Evolutionary conservation across 495 filamentous ascomycete genomes (phyloP).

Genomic region (Neurospora terricola): DNA sequence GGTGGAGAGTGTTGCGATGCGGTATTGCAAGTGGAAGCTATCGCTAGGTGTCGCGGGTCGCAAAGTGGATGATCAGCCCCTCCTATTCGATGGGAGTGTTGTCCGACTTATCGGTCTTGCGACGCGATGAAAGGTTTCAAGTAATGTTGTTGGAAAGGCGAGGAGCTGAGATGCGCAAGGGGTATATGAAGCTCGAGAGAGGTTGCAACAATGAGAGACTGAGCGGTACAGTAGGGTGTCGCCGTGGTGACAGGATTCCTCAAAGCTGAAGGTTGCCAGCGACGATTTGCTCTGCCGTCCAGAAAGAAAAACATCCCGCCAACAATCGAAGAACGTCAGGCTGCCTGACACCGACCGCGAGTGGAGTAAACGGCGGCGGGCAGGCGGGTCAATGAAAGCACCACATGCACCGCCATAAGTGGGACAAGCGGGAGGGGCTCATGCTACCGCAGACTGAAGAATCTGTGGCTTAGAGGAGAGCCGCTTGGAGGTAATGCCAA

Average conservation of each 20-base stretch:
- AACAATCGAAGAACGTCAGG: conserved; percentile 15
- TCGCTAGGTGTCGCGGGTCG: not conserved
- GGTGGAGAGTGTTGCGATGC: not conserved
- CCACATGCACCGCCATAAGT: not conserved
- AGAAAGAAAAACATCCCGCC: conserved; percentile 3
- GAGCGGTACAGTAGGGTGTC: not conserved
- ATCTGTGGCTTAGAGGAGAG: not conserved
- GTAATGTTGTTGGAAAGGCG: not conserved
- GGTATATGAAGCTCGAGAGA: conserved; percentile 6
- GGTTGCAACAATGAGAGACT: not conserved
- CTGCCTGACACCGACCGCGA: conserved; percentile 5
- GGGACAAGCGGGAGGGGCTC: not conserved
- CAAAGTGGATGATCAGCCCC: conserved; percentile 6
- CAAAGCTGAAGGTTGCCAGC: conserved; percentile 3
- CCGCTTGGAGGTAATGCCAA: not conserved
- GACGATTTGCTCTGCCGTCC: conserved; percentile 5
- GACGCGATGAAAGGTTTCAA: not conserved
- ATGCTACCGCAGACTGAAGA: not conserved
- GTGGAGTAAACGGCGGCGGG: not conserved
- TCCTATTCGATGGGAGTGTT: conserved; percentile 6
- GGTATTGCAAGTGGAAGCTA: conserved; percentile 1
- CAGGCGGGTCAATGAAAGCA: not conserved
- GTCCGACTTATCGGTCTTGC: not conserved
- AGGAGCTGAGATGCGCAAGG: not conserved
- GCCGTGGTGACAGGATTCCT: not conserved